These are phyloP conservation scores for Gossypium schwendimanii DNA, from an alignment of 441 rosid species.

Conservation along the genomic window DNA sequence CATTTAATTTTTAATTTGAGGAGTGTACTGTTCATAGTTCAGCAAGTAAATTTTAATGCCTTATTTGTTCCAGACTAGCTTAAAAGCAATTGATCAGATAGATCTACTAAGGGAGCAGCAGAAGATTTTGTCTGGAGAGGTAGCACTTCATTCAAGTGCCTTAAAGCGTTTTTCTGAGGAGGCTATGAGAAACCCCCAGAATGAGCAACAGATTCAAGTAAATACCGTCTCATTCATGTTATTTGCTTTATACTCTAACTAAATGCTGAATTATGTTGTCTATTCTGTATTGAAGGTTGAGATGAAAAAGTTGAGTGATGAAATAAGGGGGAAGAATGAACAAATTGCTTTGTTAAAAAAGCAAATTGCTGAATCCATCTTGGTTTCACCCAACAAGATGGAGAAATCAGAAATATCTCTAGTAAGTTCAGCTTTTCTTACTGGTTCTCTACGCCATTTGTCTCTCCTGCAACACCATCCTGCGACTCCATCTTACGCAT, in stretches of 20 bases:
- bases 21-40: neutral
- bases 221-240: constrained; percentile 16
- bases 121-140: constrained; percentile 80
- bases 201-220: constrained; percentile 64
- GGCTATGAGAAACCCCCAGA: constrained; percentile 61
- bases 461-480: constrained; percentile 5
- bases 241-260: constrained; percentile 10
- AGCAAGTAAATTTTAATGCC: constrained; percentile 5
- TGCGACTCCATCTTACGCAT: constrained; percentile 15
- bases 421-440: constrained; percentile 32
- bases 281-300: constrained; percentile 50
- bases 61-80: constrained; percentile 50
- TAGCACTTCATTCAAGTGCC: constrained; percentile 68
- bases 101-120: constrained; percentile 88
- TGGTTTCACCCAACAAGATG: constrained; percentile 49
- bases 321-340: constrained; percentile 65
- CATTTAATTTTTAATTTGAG: neutral
- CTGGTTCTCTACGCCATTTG: constrained; percentile 1
- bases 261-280: constrained; percentile 20
- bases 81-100: constrained; percentile 66
- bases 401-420: constrained; percentile 58
- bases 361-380: constrained; percentile 60
- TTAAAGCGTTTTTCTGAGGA: constrained; percentile 70
- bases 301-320: constrained; percentile 53
- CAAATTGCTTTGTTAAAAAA: constrained; percentile 72